Evolutionary conservation across 2,329 filamentous ascomycete species (phyloP), one percentile per base, ranked within the genome.

Genomic region (Sporothrix humicola): DNA sequence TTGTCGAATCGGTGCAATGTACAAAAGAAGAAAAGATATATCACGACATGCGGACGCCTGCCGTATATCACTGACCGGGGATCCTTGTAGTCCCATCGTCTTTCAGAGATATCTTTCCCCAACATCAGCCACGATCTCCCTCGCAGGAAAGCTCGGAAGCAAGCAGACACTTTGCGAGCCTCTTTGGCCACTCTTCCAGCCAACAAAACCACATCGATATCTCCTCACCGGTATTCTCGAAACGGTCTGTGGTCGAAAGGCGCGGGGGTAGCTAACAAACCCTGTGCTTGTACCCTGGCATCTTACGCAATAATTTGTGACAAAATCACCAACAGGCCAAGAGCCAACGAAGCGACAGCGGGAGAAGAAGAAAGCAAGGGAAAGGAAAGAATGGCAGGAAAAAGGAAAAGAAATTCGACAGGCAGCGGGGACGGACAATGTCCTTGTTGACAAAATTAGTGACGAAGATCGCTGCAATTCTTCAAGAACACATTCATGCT

Each of bases 161-260:
- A 59, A 48, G 26, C 59, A 37, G 37, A 46, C 59, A 46, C 44
- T 10, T 13, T 7, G 9, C 37, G 17, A n/a, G 44, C 4, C 31
- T 37, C 31, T 37, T 37, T 37, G 7, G 31, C 7, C 31, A 37
- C 31, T 37, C 9, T 46, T 31, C 15, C 17, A 44, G 59, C 59
- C 13, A 63, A 63, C 12, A 23, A 44, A n/a, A n/a, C 44, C 10
- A 2, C 10, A 20, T n/a, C 7, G 37, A n/a, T 23, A 46, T 63
- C 20, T 17, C 59, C 17, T 63, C 59, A 63, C 59, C 59, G 59
- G 59, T 63, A 46, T 46, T 46, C 9, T 63, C 8, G 59, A 63
- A 12, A 10, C 17, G 37, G 17, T 15, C 17, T 37, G 4, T 44
- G 31, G 31, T 44, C 7, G 58, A 9, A 13, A 7, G 15, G 31